These are phyloP conservation scores for Eucalyptus decipiens DNA, from an alignment of 345 rosid species.

Conservation along the genomic window DNA sequence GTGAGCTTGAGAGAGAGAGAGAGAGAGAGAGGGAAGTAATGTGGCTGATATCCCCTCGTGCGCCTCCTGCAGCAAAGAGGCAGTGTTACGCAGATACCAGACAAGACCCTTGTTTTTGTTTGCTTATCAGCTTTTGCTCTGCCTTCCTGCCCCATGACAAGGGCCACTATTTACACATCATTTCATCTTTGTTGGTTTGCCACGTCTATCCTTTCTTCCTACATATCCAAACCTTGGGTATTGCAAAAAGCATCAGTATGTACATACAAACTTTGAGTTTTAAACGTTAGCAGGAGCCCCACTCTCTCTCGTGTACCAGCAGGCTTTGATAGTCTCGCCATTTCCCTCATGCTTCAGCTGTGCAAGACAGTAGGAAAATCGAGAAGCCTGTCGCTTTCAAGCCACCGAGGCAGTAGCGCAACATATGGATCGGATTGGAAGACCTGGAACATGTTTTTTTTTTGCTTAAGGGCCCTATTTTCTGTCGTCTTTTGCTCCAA, in stretches of 20 bases:
- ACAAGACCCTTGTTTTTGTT: background rate
- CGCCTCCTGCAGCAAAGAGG: background rate
- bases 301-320: background rate
- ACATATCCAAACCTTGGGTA: background rate
- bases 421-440: background rate
- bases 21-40: background rate
- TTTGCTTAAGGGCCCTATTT: background rate
- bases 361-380: background rate
- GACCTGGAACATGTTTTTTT: background rate
- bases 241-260: background rate
- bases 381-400: background rate
- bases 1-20: background rate
- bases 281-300: background rate
- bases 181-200: background rate
- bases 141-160: background rate
- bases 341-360: background rate
- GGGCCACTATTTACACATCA: background rate
- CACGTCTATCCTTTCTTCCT: background rate
- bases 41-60: background rate
- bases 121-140: background rate
- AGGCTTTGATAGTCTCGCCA: background rate
- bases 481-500: background rate
- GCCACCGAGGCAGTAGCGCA: background rate
- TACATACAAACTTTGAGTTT: background rate
- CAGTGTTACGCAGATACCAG: background rate